These are phyloP conservation scores for Cercis canadensis DNA, from an alignment of 306 rosid species.

Conservation along the genomic window DNA sequence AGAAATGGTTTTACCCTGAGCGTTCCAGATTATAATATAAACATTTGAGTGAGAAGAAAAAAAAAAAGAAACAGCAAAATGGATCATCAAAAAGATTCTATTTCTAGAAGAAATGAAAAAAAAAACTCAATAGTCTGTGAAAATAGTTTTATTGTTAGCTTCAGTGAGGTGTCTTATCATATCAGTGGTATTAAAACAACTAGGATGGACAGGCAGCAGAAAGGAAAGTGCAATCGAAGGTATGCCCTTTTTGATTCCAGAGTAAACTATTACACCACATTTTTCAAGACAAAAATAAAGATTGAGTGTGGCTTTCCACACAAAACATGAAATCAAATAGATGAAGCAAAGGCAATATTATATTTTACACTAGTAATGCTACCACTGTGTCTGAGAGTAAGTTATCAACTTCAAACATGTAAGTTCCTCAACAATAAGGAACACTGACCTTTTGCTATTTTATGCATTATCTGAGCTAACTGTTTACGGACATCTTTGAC, in stretches of 20 bases:
- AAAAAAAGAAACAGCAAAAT: too few species aligned
- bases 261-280: background rate
- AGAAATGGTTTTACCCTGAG: too few species aligned
- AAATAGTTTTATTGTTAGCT: too few species aligned
- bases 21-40: too few species aligned
- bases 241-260: conserved; percentile 20
- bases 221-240: conserved; percentile 14
- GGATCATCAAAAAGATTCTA: too few species aligned
- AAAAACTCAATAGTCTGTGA: too few species aligned
- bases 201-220: background rate
- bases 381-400: conserved; percentile 21
- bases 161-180: background rate
- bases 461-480: conserved; percentile 85
- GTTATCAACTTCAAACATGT: conserved; percentile 29
- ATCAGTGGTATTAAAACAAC: background rate
- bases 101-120: too few species aligned
- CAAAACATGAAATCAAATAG: background rate
- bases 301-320: too few species aligned
- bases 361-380: conserved; percentile 2
- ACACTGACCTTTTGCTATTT: conserved; percentile 78
- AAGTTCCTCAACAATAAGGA: conserved; percentile 32
- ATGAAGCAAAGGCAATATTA: background rate
- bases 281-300: too few species aligned
- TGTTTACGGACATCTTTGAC: conserved; percentile 92
- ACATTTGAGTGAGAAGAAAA: too few species aligned